Percentiles rank a stretch among this genome's conserved stretches.
These are phyloP conservation scores for Aureobasidium sp. DNA, from an alignment of 2,329 filamentous ascomycete genomes.

Conservation along the genomic window DNA sequence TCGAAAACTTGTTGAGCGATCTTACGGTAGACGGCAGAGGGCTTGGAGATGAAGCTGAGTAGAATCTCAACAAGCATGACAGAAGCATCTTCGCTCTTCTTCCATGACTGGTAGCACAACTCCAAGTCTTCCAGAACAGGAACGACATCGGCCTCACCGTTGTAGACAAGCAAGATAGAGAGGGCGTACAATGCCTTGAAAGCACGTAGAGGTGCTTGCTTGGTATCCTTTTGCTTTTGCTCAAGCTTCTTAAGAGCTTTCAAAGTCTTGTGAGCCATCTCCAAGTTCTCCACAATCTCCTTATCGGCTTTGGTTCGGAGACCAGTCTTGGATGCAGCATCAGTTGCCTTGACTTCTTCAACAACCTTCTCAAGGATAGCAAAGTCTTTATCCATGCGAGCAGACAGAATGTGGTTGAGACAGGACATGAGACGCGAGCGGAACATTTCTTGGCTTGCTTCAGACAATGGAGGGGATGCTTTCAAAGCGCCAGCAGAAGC, in stretches of 20 bases:
- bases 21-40: conserved; percentile 74
- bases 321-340: background rate
- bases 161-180: conserved; percentile 80
- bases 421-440: conserved; percentile 48
- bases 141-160: conserved; percentile 78
- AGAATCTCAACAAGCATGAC: conserved; percentile 79
- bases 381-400: conserved; percentile 13
- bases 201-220: conserved; percentile 46
- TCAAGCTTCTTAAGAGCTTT: conserved; percentile 17
- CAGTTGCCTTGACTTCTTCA: background rate
- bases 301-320: conserved; percentile 10
- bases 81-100: conserved; percentile 40
- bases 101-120: conserved; percentile 58
- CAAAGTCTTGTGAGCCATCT: conserved; percentile 17
- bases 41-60: conserved; percentile 79
- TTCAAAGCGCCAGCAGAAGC: conserved; percentile 15
- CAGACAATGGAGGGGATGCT: conserved; percentile 31
- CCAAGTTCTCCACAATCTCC: conserved; percentile 15
- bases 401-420: conserved; percentile 40
- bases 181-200: conserved; percentile 76
- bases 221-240: conserved; percentile 21
- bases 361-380: background rate
- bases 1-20: conserved; percentile 83
- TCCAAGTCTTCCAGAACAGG: conserved; percentile 75
- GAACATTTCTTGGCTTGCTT: conserved; percentile 42